Evolutionary conservation across 106 monocot genomes (phyloP).

Genomic region (Agapanthus africanus): DNA sequence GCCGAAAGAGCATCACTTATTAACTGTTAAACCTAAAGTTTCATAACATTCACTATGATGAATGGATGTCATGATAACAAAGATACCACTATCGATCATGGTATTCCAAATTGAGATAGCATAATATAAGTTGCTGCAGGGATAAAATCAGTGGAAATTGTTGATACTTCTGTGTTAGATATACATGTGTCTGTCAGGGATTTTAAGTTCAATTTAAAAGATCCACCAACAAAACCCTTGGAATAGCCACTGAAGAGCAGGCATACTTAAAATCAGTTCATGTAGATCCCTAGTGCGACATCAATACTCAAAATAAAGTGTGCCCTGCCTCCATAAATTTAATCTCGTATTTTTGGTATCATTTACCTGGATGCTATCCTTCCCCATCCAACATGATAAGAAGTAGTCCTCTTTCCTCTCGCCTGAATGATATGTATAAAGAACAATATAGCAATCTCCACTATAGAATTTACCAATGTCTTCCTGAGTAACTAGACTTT

Average conservation of each 20-base stretch:
- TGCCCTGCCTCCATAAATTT: not conserved
- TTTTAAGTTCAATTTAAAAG: not conserved
- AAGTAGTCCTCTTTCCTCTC: conserved; percentile 92
- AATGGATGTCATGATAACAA: too few relatives aligned
- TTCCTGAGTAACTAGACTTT: conserved; percentile 58
- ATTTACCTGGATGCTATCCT: conserved; percentile 70
- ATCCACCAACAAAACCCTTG: not conserved
- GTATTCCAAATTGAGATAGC: too few relatives aligned
- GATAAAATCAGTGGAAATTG: not conserved
- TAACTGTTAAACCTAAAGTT: too few relatives aligned
- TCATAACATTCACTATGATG: too few relatives aligned
- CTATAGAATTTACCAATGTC: conserved; percentile 91
- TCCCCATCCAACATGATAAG: conserved; percentile 81
- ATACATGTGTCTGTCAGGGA: not conserved
- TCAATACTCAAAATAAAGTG: not conserved
- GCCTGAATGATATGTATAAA: conserved; percentile 77
- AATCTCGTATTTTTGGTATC: not conserved
- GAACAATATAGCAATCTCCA: conserved; percentile 88
- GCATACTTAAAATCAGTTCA: not conserved
- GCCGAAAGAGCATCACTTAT: too few relatives aligned
- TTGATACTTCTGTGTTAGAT: not conserved
- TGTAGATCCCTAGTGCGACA: not conserved
- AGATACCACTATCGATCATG: too few relatives aligned
- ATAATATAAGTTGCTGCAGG: not conserved
- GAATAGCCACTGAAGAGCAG: not conserved